Evolutionary conservation across 2,329 filamentous ascomycete species (phyloP), one percentile per base, ranked within the genome.

Genomic region (Fusarium scirpi): DNA sequence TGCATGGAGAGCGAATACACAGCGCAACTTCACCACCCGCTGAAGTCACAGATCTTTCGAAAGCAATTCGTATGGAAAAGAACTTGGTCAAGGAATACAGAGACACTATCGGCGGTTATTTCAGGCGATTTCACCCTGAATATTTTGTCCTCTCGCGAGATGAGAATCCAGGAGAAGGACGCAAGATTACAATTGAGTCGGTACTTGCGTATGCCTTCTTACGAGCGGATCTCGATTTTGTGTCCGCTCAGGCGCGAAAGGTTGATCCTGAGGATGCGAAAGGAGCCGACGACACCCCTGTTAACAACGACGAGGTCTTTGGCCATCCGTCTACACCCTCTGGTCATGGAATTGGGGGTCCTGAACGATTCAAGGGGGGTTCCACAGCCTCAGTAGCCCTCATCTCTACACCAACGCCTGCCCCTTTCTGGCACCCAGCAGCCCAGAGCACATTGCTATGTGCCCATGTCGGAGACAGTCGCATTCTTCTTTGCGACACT

Each of bases 381-480:
- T 97, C 94, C 56, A 99, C 96, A 3, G 94, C 93, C 44, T 97
- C 94, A 20, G 84, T 98, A 20, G 94, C 91, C 2, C 86, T 99
- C 76, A 94, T 99, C 59, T 97, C 94, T 1, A 98, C 96, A 0
- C 94, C 95, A 0, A 97, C 94, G 0, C 91, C 94, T 0, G 92
- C 92, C 0, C 96, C 96, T 0, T 99, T 97, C 81, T 99, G 96
- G 96, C 93, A 98, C 76, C 96, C 96, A 0, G 89, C 90, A 6
- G 92, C 94, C 0, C 91, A 93, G 6, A 94, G 92, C 0, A 97
- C 94, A 1, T 82, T 99, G 38, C 82, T 97, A 18, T 91, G 94
- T 9, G 94, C 94, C 0, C 96, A 99, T 78, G 94, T 98, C 4
- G 96, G 96, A 65, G 96, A 99, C 79, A 98, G 94, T 2, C 90